A percentile compares a stretch with the other conserved stretches of the same genome.
These are phyloP conservation scores for Akanthomyces uredinophilus DNA, from an alignment of 2,329 filamentous ascomycete genomes.

Conservation along the genomic window DNA sequence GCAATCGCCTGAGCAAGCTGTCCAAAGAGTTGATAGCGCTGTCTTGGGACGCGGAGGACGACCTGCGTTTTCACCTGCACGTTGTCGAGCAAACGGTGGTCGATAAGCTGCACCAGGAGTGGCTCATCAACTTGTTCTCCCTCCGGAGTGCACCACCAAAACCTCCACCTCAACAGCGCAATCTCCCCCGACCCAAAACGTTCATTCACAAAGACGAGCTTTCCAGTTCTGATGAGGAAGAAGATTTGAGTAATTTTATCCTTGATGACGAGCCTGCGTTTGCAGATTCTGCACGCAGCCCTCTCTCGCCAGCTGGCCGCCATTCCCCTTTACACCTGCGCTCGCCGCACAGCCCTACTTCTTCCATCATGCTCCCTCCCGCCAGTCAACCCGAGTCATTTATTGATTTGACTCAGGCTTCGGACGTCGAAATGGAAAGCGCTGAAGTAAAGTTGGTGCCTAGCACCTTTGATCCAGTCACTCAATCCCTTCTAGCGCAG, in stretches of 20 bases:
- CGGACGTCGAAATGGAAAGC: neutral
- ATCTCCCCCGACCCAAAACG: slow-evolving; percentile 16
- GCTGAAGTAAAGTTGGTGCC: slow-evolving; percentile 6
- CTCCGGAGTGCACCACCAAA: slow-evolving; percentile 24
- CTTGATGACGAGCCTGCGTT: slow-evolving; percentile 26
- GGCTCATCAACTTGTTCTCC: slow-evolving; percentile 44
- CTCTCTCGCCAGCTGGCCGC: neutral
- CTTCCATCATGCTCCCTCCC: neutral
- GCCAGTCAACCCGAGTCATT: neutral
- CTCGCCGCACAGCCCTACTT: neutral
- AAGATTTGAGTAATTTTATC: slow-evolving; percentile 45
- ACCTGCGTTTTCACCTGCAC: slow-evolving; percentile 51
- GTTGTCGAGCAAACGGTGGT: slow-evolving; percentile 61
- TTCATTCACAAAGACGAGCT: slow-evolving; percentile 37
- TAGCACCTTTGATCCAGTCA: neutral
- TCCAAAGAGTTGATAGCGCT: slow-evolving; percentile 46
- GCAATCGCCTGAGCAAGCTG: slow-evolving; percentile 51
- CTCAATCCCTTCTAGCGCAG: neutral
- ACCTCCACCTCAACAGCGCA: slow-evolving; percentile 18
- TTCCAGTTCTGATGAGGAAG: slow-evolving; percentile 37
- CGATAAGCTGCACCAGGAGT: slow-evolving; percentile 50
- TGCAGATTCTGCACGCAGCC: neutral
- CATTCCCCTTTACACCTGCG: neutral
- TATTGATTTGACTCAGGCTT: slow-evolving; percentile 20
- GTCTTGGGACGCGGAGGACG: slow-evolving; percentile 46